These are phyloP conservation scores for Metschnikowia colocasiae DNA, from an alignment of 805 yeast species.

Conservation along the genomic window DNA sequence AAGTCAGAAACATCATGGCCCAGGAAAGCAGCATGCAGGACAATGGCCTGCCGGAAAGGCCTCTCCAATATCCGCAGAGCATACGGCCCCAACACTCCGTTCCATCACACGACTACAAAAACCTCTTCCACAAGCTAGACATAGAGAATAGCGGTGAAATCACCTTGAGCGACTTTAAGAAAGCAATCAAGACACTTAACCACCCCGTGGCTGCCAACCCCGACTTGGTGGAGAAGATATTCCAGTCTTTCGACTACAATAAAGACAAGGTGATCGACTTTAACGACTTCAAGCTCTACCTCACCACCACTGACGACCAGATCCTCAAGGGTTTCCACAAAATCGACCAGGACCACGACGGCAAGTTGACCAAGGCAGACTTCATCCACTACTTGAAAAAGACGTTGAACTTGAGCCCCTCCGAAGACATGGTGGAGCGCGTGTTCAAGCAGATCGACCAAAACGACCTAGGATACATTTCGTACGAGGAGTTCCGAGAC, in stretches of 20 bases:
- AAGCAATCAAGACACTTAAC: slow-evolving; percentile 43
- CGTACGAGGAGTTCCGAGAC: slow-evolving; percentile 83
- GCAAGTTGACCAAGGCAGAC: slow-evolving; percentile 61
- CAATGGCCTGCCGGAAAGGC: neutral
- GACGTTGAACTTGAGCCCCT: slow-evolving; percentile 50
- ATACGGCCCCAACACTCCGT: neutral
- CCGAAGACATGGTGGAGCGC: slow-evolving; percentile 47
- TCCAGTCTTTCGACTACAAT: slow-evolving; percentile 56
- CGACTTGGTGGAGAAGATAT: slow-evolving; percentile 54
- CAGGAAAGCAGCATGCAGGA: neutral
- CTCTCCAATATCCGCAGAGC: neutral
- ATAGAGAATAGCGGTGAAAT: slow-evolving; percentile 45
- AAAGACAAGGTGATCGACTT: slow-evolving; percentile 57
- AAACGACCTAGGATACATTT: slow-evolving; percentile 61
- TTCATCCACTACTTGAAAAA: slow-evolving; percentile 59
- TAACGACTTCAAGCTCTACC: slow-evolving; percentile 63
- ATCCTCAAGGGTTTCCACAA: slow-evolving; percentile 63
- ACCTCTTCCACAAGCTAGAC: slow-evolving; percentile 36
- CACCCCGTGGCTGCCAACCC: slow-evolving; percentile 66
- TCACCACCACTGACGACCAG: slow-evolving; percentile 65
- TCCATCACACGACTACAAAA: slow-evolving; percentile 25
- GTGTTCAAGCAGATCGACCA: slow-evolving; percentile 56
- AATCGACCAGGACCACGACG: slow-evolving; percentile 72
- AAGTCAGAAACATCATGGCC: neutral
- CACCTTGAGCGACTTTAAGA: slow-evolving; percentile 45